Conservation (phyloP, 164 flowering plant genomes). For the Taxillus chinensis region DNA sequence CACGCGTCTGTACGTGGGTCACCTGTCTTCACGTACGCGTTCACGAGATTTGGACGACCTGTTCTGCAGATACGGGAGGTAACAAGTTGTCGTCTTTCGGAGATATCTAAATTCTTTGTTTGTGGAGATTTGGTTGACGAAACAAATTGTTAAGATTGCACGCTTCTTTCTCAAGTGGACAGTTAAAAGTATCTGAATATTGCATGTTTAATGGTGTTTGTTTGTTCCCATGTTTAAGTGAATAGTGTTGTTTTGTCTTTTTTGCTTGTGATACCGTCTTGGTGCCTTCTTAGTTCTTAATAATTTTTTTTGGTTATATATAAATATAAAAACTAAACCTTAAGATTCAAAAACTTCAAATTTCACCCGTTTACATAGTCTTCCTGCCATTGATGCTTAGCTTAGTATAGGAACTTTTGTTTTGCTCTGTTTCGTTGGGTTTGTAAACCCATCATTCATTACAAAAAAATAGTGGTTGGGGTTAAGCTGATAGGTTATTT, state of each 20-base stretch:
- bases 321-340: too few relatives aligned
- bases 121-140: not conserved
- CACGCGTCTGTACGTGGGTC: conserved; percentile 2
- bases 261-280: too few relatives aligned
- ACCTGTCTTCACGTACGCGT: not conserved
- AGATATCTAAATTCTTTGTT: not conserved
- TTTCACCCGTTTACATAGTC: too few relatives aligned
- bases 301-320: too few relatives aligned
- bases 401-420: too few relatives aligned
- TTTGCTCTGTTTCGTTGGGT: not conserved
- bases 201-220: too few relatives aligned
- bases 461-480: not conserved
- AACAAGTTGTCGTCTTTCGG: not conserved
- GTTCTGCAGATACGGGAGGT: conserved; percentile 3
- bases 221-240: too few relatives aligned
- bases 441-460: not conserved
- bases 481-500: not conserved
- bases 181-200: too few relatives aligned
- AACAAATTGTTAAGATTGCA: not conserved
- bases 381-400: too few relatives aligned
- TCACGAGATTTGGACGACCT: not conserved
- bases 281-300: too few relatives aligned
- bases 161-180: not conserved
- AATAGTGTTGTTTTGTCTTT: too few relatives aligned
- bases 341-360: too few relatives aligned